Evolutionary conservation across 139 green algal species (phyloP).

Genomic region (Coccomyxa sp.): DNA sequence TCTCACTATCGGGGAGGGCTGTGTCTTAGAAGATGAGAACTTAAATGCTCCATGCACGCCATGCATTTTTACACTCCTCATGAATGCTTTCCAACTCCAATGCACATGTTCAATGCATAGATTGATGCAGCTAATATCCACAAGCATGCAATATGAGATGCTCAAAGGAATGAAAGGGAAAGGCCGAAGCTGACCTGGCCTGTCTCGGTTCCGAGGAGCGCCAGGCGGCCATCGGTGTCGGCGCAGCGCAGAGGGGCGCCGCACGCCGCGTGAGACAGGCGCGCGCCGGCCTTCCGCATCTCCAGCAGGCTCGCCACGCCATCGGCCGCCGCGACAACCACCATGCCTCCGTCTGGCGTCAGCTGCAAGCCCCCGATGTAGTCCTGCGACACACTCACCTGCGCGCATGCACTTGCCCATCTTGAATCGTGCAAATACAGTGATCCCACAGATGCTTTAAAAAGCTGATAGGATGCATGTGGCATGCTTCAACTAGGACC

Average conservation of each 20-base stretch:
- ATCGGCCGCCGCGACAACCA: constrained; percentile 42
- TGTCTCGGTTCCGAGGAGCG: constrained; percentile 47
- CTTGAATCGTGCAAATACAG: background rate
- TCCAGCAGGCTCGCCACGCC: constrained; percentile 48
- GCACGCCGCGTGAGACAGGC: constrained; percentile 15
- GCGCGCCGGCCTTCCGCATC: constrained; percentile 20
- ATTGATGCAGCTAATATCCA: background rate
- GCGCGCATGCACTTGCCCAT: background rate
- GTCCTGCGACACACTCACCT: constrained; percentile 37
- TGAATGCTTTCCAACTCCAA: too few species aligned
- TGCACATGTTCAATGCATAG: too few species aligned
- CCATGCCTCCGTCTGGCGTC: constrained; percentile 25
- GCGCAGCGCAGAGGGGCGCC: constrained; percentile 54
- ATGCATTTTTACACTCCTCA: too few species aligned
- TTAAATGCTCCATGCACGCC: too few species aligned
- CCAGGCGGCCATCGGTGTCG: constrained; percentile 35
- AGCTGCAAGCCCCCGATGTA: constrained; percentile 62
- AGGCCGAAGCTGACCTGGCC: constrained; percentile 17
- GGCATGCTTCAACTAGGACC: too few species aligned
- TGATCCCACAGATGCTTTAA: too few species aligned
- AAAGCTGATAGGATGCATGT: too few species aligned
- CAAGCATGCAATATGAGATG: too few species aligned
- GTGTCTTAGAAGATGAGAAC: background rate
- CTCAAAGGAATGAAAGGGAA: too few species aligned
- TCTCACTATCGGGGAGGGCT: background rate